Evolutionary conservation across 495 filamentous ascomycete species (phyloP), one percentile per base, ranked within the genome.

Genomic region (Thermothielavioides terrestris): DNA sequence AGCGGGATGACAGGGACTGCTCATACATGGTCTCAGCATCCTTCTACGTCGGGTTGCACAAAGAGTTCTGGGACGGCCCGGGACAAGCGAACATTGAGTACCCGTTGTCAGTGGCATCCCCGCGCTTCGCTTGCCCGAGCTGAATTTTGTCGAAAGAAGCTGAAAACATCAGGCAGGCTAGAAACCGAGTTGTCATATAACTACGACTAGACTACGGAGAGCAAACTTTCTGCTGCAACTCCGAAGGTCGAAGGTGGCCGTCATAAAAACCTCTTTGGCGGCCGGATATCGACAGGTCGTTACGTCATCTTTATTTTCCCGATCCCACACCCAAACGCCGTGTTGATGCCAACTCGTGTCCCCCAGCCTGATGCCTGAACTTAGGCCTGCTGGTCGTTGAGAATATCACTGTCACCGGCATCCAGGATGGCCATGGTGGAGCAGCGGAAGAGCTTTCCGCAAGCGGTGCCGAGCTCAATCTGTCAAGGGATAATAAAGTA

Each of bases 351-450:
- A 51, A 52, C 43, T 27, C 37, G 44, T 50, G 32, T 44, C 38
- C 36, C 25, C 23, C 42, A 28, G 25, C 39, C 42, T 38, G n/a
- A n/a, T n/a, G 15, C 27, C 22, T 46, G 39, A 40, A 59, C 50
- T 63, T 83, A 85, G 60, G 77, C 70, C 58, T 77, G 69, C 64
- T 77, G 75, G 61, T 84, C 79, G 73, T 70, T 79, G 60, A 98
- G 78, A 71, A 97, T 96, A 75, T 98, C 91, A 47, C 86, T 92
- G 81, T 97, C 92, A 85, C 92, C 92, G 70, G 88, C 89, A 73
- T 96, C 90, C 36, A 97, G 73, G 68, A 96, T 83, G 52, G 89
- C 82, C 88, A 97, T 94, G 65, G 89, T 94, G 45, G 84, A 85
- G 79, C 89, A 95, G 49, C 82, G 73, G 79, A 66, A 68, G 57